phyloP scores from a whole-genome alignment of 129 eudicot genomes.

The Chrysanthemum makinoi region DNA sequence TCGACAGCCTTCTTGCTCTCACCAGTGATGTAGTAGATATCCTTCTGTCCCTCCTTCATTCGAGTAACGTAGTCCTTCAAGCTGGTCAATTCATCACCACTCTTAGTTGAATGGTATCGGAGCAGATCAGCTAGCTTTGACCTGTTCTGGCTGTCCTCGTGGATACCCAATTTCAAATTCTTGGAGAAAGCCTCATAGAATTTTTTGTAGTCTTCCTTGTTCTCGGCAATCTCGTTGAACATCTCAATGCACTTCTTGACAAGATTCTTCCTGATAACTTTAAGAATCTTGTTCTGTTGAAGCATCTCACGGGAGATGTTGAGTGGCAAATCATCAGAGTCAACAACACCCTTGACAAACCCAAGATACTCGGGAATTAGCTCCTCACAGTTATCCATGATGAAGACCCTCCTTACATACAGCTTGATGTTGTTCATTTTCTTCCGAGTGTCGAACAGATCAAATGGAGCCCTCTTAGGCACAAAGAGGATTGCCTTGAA shows the following conservation, averaged over 20 bases:
- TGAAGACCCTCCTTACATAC: constrained; percentile 83
- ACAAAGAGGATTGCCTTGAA: constrained; percentile 81
- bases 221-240: constrained; percentile 90
- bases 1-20: constrained; percentile 94
- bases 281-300: constrained; percentile 89
- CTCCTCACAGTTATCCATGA: constrained; percentile 91
- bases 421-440: constrained; percentile 87
- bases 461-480: constrained; percentile 82
- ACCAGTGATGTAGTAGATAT: constrained; percentile 77
- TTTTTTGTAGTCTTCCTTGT: constrained; percentile 77
- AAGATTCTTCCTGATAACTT: constrained; percentile 86
- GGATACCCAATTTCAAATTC: constrained; percentile 83
- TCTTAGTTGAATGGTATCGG: constrained; percentile 79
- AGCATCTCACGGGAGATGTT: constrained; percentile 91
- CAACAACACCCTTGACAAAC: constrained; percentile 86
- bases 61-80: constrained; percentile 85
- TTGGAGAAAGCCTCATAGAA: constrained; percentile 85
- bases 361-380: constrained; percentile 82
- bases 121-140: constrained; percentile 73
- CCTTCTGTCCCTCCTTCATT: constrained; percentile 91
- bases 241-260: constrained; percentile 92
- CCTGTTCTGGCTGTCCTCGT: constrained; percentile 90
- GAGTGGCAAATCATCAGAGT: constrained; percentile 85
- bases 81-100: constrained; percentile 84
- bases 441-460: constrained; percentile 75